These are phyloP conservation scores for Aurantiochytrium sp. DNA, from an alignment of 108 stramenopile genomes.

Conservation along the genomic window DNA sequence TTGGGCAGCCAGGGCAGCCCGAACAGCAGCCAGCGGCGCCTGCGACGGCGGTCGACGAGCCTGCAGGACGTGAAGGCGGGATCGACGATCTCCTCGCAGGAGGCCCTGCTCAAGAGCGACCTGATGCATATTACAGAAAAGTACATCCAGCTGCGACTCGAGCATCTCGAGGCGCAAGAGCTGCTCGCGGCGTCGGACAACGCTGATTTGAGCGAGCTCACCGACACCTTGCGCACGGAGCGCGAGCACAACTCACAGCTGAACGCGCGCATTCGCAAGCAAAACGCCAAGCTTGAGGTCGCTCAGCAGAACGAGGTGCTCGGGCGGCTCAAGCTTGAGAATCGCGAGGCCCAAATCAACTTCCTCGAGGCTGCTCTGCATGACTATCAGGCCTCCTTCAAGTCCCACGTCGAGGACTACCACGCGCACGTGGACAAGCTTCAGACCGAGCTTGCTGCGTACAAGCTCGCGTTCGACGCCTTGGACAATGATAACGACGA, in stretches of 20 bases:
- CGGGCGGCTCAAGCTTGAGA: not conserved
- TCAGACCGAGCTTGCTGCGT: not conserved
- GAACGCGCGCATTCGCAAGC: not conserved
- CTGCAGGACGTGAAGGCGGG: not conserved
- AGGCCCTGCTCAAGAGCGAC: not conserved
- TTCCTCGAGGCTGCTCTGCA: constrained; percentile 8
- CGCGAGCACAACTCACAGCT: not conserved
- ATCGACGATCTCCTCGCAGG: not conserved
- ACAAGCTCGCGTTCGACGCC: not conserved
- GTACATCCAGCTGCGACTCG: not conserved
- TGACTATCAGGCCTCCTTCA: constrained; percentile 15
- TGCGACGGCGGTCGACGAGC: not conserved
- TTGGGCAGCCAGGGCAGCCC: no score
- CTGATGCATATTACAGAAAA: not conserved
- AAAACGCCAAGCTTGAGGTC: not conserved
- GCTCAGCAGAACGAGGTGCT: not conserved
- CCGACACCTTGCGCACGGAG: not conserved
- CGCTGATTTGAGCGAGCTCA: not conserved
- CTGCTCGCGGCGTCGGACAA: not conserved
- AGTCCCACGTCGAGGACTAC: not conserved
- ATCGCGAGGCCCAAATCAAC: not conserved
- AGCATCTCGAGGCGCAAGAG: not conserved
- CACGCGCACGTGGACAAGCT: not conserved
- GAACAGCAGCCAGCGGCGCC: no score
- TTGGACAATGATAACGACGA: not conserved